Base-by-base conservation (phyloP, 768 basidiomycete species). In the Termitomyces sp. region DNA sequence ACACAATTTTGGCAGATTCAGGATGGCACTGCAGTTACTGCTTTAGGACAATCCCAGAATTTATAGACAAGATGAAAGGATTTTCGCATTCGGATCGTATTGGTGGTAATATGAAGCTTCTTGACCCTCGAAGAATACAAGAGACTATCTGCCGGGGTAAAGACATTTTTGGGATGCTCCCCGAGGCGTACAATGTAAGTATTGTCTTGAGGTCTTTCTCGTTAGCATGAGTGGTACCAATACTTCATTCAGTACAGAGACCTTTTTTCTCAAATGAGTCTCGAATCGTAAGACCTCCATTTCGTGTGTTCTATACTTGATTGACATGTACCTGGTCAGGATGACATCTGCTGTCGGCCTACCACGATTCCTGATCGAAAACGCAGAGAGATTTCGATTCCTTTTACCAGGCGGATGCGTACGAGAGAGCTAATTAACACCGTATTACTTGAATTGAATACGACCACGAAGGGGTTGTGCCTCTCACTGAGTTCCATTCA, bases 21-120 rank as follows among this genome's bases (percentile, higher is more conserved):
- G 87, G 86, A 1, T 88, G 85, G 85, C 86, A 88, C 66, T 87
- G 85, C 73, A 84, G 83, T 59, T 88, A 83, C 73, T 88, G 86
- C 71, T 89, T 87, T 78, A 76, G 81, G 48, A 80, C 81, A 13
- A 75, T 88, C 53, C 70, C 77, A 8, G 86, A 89, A 68, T 87
- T 84, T 63, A 72, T 78, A 32, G 75, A 80, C 67, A 87, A 87
- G 73, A 85, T 86, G 84, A 71, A 69, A 62, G 84, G 81, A 5
- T 87, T 82, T 73, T 86, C 84, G 8, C 87, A 87, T 72, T 78
- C 83, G 9, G 85, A 87, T 65, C 82, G 85, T 40, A 80, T 87
- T 35, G 83, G 79, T 38, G 82, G 83, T 7, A 71, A 73, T 49
- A 65, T 75, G 66, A 65, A 78, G 49, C 74, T 85, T 6, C 75